Conservation (phyloP, 441 rosid species). For the Erysimum pusillum region DNA sequence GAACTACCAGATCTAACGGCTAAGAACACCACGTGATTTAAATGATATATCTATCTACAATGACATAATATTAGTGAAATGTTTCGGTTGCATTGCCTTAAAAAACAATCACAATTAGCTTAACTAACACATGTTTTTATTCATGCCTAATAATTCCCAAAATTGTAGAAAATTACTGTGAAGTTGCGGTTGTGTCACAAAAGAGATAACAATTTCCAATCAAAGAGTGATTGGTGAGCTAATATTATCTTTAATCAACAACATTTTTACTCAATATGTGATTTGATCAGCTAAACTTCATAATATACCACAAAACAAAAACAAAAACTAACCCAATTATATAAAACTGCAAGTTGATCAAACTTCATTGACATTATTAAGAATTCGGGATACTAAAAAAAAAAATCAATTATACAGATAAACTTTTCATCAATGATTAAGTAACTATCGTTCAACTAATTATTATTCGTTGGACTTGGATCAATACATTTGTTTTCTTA, state of each 20-base stretch:
- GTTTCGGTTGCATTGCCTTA: neutral
- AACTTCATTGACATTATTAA: constrained; percentile 27
- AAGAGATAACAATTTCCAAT: constrained; percentile 16
- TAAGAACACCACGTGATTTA: constrained; percentile 30
- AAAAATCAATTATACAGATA: constrained; percentile 11
- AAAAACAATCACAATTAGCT: neutral
- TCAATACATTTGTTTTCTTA: constrained; percentile 39
- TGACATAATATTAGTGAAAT: neutral
- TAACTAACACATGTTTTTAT: constrained; percentile 3
- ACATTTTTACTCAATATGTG: neutral
- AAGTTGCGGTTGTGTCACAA: constrained; percentile 5
- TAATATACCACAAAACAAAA: neutral
- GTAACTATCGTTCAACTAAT: constrained; percentile 11
- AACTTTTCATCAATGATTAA: constrained; percentile 25
- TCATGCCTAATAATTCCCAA: constrained; percentile 2
- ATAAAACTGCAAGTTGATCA: constrained; percentile 24
- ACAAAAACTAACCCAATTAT: neutral
- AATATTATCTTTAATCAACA: constrained; percentile 2
- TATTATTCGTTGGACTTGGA: constrained; percentile 26
- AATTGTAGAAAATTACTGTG: constrained; percentile 2
- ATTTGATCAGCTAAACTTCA: neutral
- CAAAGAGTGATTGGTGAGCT: constrained; percentile 25
- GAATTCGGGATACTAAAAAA: constrained; percentile 4
- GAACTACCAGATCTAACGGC: constrained; percentile 47
- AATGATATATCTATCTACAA: constrained; percentile 24